Conservation (phyloP, 257 asterid species). For the Nicotiana benthamiana region DNA sequence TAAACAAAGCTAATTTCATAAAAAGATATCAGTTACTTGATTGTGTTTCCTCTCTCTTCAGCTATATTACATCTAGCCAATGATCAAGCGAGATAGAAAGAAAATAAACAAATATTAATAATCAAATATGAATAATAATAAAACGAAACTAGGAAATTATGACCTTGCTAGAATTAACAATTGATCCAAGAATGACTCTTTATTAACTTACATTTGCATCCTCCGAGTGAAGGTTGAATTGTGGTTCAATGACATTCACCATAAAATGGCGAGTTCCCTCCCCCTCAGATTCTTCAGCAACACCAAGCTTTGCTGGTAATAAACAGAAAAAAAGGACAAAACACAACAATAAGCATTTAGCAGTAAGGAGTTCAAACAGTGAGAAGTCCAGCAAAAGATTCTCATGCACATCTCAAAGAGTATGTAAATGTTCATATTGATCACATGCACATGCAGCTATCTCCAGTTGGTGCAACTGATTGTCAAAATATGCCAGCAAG, state of each 20-base stretch:
- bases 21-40: too few species aligned
- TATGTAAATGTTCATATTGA: neutral
- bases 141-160: neutral
- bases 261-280: constrained; percentile 97
- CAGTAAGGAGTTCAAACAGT: neutral
- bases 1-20: too few species aligned
- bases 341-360: neutral
- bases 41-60: neutral
- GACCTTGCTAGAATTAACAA: neutral
- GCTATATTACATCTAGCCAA: neutral
- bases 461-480: constrained; percentile 1
- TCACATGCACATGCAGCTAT: neutral
- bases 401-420: neutral
- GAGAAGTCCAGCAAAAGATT: neutral
- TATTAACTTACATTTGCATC: constrained; percentile 80
- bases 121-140: neutral
- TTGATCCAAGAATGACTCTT: neutral
- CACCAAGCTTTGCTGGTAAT: constrained; percentile 47
- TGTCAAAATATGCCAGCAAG: neutral
- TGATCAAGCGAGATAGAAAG: neutral
- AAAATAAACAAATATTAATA: neutral
- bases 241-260: constrained; percentile 99
- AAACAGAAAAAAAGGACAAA: constrained; percentile 18
- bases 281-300: constrained; percentile 65
- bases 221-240: constrained; percentile 99